Conservation (phyloP, 306 rosid genomes). For the Quillaja saponaria region DNA sequence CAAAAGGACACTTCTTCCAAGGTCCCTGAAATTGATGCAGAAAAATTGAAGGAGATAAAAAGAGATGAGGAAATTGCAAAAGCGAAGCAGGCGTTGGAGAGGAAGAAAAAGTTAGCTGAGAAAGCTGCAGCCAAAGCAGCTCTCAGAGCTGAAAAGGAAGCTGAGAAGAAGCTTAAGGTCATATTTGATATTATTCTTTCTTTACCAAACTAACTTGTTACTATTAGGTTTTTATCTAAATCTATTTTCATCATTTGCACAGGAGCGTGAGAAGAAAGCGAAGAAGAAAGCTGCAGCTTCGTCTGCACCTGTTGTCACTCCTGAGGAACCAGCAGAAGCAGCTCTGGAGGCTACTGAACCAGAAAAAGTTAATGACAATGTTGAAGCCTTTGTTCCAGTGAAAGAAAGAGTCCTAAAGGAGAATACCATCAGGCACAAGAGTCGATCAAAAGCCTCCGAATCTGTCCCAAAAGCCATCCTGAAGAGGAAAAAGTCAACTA, state of each 20-base stretch:
- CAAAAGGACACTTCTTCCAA: slow-evolving; percentile 46
- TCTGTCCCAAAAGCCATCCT: slow-evolving; percentile 56
- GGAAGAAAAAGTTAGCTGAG: slow-evolving; percentile 82
- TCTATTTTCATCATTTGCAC: slow-evolving; percentile 16
- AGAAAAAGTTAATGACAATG: slow-evolving; percentile 46
- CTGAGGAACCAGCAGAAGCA: slow-evolving; percentile 51
- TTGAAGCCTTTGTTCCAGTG: slow-evolving; percentile 42
- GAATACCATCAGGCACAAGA: slow-evolving; percentile 45
- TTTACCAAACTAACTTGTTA: slow-evolving; percentile 1
- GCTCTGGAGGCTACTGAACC: slow-evolving; percentile 48
- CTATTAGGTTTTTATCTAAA: slow-evolving; percentile 21
- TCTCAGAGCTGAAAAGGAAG: slow-evolving; percentile 74
- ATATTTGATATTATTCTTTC: slow-evolving; percentile 16
- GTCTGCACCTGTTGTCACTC: slow-evolving; percentile 35
- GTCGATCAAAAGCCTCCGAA: slow-evolving; percentile 54
- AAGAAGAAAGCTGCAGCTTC: slow-evolving; percentile 64
- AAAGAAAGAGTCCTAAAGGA: slow-evolving; percentile 59
- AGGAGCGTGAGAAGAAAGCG: slow-evolving; percentile 90
- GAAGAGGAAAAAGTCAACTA: slow-evolving; percentile 68
- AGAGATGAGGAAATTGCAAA: slow-evolving; percentile 88
- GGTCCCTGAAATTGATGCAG: slow-evolving; percentile 57
- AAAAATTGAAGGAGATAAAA: slow-evolving; percentile 74
- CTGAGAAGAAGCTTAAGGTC: slow-evolving; percentile 90
- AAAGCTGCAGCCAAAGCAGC: slow-evolving; percentile 87
- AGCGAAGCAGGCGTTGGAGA: slow-evolving; percentile 80